phyloP scores from a whole-genome alignment of 2,329 filamentous ascomycete species.

The Colletotrichum paranaense region DNA sequence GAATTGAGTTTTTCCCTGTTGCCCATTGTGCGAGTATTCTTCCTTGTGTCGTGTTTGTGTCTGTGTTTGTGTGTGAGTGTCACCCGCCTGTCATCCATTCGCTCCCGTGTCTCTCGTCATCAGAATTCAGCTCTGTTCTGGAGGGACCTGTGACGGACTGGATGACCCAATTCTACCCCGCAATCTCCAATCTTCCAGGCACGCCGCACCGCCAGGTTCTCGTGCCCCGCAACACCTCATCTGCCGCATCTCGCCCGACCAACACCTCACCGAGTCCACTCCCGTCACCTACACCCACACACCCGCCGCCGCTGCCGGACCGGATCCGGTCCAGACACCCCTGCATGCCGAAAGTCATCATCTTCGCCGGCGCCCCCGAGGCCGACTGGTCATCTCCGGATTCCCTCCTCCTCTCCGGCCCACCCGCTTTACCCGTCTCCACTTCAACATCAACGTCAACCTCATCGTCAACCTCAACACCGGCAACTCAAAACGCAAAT shows the following conservation, averaged over 20 bases:
- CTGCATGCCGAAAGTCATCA: slow-evolving; percentile 49
- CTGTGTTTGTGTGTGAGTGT: neutral
- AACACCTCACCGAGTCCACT: neutral
- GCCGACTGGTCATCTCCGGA: slow-evolving; percentile 44
- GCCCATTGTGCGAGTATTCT: neutral
- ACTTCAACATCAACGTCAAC: neutral
- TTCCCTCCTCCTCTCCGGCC: slow-evolving; percentile 36
- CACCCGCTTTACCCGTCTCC: neutral
- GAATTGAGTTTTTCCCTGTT: neutral
- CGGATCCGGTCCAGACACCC: neutral
- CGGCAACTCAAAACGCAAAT: neutral
- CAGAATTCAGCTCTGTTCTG: too few relatives aligned
- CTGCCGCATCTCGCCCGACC: neutral
- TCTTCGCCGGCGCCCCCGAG: slow-evolving; percentile 50
- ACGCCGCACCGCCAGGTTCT: neutral
- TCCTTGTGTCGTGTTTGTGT: neutral
- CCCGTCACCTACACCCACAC: neutral
- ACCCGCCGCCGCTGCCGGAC: slow-evolving; percentile 1
- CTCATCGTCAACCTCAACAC: neutral
- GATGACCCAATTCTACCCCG: neutral
- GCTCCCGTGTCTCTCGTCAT: neutral
- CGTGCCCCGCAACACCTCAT: neutral
- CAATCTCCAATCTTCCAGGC: neutral
- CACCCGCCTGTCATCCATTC: neutral
- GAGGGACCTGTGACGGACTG: neutral